A percentile compares a stretch with the other conserved stretches of the same genome.
These are phyloP conservation scores for Botrytis hyacinthi DNA, from an alignment of 2,329 filamentous ascomycete genomes.

Conservation along the genomic window DNA sequence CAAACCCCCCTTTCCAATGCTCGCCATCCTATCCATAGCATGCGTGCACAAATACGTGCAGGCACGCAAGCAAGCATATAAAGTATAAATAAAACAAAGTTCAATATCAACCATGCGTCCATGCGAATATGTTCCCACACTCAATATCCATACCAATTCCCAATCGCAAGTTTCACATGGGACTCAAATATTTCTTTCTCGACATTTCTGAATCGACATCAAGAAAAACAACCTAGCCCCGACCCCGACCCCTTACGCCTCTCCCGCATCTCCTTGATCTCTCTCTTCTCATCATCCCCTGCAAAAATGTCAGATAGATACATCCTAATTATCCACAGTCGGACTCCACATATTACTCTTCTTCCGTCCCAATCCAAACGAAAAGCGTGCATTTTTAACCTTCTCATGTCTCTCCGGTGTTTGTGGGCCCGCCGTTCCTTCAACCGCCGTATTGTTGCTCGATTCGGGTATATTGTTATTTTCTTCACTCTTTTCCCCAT, in stretches of 20 bases:
- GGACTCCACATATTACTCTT: conserved; percentile 56
- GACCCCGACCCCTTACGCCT: not conserved
- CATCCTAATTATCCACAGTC: conserved; percentile 5
- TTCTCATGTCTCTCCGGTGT: conserved; percentile 48
- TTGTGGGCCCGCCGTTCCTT: conserved; percentile 32
- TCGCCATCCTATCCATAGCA: not conserved
- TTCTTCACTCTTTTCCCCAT: not conserved
- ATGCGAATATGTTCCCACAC: not conserved
- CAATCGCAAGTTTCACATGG: not conserved
- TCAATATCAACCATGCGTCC: conserved; percentile 9
- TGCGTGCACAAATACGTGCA: not conserved
- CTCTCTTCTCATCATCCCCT: conserved; percentile 43
- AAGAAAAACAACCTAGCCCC: conserved; percentile 5
- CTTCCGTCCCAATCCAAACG: conserved; percentile 62
- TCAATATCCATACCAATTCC: not conserved
- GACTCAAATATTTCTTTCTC: not conserved
- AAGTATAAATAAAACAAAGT: conserved; percentile 5
- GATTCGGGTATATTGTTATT: conserved; percentile 23
- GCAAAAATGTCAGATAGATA: conserved; percentile 14
- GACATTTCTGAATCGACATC: not conserved
- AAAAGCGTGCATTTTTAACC: conserved; percentile 61
- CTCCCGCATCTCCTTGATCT: conserved; percentile 21
- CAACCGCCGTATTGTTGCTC: conserved; percentile 28
- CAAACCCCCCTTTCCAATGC: conserved; percentile 1
- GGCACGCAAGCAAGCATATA: conserved; percentile 3